Base-by-base conservation (phyloP, 2,329 filamentous ascomycete species). In the Cadophora sp. region DNA sequence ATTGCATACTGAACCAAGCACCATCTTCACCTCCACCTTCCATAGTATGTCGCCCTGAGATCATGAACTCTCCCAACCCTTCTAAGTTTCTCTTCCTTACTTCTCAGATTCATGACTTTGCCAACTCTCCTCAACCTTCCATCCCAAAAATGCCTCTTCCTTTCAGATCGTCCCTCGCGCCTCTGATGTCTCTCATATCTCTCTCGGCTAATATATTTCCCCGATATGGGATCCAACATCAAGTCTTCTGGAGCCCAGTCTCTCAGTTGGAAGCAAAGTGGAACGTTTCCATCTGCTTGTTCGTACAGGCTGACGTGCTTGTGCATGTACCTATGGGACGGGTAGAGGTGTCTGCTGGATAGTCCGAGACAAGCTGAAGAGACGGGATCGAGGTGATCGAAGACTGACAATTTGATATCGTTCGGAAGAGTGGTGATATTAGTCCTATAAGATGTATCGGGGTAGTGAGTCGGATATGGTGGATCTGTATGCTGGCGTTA, bases 301-400 rank as follows among this genome's bases (percentile, higher is more conserved):
- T 73, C 68, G 31, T 67, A 74, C 2, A 74, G 64, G 6, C 64
- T 34, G n/a, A 72, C 71, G 16, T 69, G 69, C 37, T 55, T 53
- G 62, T 74, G 71, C 24, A 59, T 48, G 12, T 67, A 68, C 12
- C 69, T 68, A 51, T 72, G 70, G 7, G 71, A 34, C 1, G 69
- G 72, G 43, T 74, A 73, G 8, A 73, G 43, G 27, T 68, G 65
- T 34, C 64, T 64, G 34, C 64, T 68, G 19, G 69, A 63, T 7
- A 74, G 68, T 1, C 72, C 72, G 11, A 71, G 69, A 59, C 69
- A 72, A 12, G 71, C 65, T 24, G 70, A 71, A 3, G 68, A 68
- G 3, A 66, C 71, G 0, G 70, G 72, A 56, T 73, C 71, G 9
- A 74, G 66, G n/a, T 46, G 56, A 8, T 70, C 68, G 37, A 73